Evolutionary conservation across 768 basidiomycete species (phyloP).

Genomic region (Botryobasidium botryosum): DNA sequence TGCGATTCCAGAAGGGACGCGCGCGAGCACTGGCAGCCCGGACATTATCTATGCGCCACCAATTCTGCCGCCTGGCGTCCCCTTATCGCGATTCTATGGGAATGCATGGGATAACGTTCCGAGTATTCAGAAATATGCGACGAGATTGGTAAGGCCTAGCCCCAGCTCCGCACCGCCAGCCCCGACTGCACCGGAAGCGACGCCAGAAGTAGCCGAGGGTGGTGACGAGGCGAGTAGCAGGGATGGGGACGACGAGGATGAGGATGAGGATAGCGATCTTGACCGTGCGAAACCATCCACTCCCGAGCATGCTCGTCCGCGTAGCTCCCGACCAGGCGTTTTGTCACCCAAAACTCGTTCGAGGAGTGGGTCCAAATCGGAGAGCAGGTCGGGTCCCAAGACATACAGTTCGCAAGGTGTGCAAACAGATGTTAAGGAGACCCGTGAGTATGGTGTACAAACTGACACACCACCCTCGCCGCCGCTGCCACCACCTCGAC

Average conservation of each 20-base stretch:
- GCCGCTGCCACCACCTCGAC: neutral
- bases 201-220: slow-evolving; percentile 12
- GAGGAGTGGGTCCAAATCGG: no score
- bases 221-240: no score
- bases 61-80: no score
- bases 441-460: slow-evolving; percentile 42
- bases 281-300: slow-evolving; percentile 23
- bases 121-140: slow-evolving; percentile 61
- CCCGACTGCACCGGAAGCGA: neutral
- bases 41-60: neutral
- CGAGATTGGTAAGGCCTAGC: slow-evolving; percentile 25
- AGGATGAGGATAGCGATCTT: slow-evolving; percentile 15
- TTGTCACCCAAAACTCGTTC: no score
- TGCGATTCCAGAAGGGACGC: no score
- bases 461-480: slow-evolving; percentile 18
- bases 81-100: slow-evolving; percentile 33
- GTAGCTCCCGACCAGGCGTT: no score
- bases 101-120: slow-evolving; percentile 82
- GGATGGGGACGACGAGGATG: slow-evolving; percentile 10
- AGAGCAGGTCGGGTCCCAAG: no score
- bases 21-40: no score
- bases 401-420: slow-evolving; percentile 50
- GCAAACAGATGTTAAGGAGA: slow-evolving; percentile 46
- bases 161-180: slow-evolving; percentile 1
- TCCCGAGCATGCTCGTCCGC: no score